Evolutionary conservation across 441 rosid species (phyloP).

Genomic region (Mallotus japonicus): DNA sequence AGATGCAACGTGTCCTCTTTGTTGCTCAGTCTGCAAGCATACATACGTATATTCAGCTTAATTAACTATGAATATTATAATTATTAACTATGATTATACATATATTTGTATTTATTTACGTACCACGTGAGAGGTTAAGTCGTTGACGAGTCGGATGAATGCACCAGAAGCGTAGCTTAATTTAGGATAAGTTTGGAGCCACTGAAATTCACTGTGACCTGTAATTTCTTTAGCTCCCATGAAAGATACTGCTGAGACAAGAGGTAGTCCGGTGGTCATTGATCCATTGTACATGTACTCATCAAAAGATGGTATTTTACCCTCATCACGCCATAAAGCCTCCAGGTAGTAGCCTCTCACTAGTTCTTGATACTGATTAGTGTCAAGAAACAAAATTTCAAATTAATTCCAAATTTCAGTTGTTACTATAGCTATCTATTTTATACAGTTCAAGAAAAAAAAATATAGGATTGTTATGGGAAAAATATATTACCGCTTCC

Average conservation of each 20-base stretch:
- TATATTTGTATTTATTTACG: too few species aligned
- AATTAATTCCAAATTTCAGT: not conserved
- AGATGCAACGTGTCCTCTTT: constrained; percentile 23
- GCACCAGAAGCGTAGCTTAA: not conserved
- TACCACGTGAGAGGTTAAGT: constrained; percentile 12
- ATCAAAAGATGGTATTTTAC: constrained; percentile 12
- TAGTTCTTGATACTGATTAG: not conserved
- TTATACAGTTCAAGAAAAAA: not conserved
- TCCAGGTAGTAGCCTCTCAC: constrained; percentile 17
- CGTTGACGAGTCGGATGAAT: constrained; percentile 9
- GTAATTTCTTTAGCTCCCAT: constrained; percentile 11
- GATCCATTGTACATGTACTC: constrained; percentile 15
- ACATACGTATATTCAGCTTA: too few species aligned
- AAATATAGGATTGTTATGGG: too few species aligned
- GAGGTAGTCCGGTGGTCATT: constrained; percentile 5
- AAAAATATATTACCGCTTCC: constrained; percentile 26
- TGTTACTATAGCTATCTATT: too few species aligned
- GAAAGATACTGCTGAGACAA: not conserved
- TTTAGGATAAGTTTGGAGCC: constrained; percentile 10
- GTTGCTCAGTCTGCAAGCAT: constrained; percentile 21
- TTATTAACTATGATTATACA: too few species aligned
- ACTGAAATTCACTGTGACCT: constrained; percentile 19
- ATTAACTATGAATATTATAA: too few species aligned
- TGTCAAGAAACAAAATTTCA: not conserved
- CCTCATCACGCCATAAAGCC: constrained; percentile 2